Conservation (phyloP, 2,329 filamentous ascomycete species). For the Neopestalotiopsis rosae region DNA sequence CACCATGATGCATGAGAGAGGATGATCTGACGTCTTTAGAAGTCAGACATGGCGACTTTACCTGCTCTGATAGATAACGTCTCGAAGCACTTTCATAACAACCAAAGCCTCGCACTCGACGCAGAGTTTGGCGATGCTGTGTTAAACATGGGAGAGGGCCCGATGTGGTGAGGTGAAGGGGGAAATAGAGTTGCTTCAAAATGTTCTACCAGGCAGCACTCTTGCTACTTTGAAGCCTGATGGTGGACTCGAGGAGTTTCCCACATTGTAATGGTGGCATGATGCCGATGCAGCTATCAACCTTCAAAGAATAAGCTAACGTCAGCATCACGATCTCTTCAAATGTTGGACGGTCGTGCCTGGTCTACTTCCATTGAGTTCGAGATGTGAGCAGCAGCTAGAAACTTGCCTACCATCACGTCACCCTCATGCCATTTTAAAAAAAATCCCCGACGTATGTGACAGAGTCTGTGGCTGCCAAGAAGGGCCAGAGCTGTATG, state of each 20-base stretch:
- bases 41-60: not conserved
- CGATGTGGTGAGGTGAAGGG: not conserved
- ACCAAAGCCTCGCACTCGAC: not conserved
- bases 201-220: not conserved
- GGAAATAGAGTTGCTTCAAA: slow-evolving; percentile 3
- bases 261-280: not conserved
- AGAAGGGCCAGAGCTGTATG: not conserved
- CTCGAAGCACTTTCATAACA: not conserved
- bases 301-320: not conserved
- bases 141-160: not conserved
- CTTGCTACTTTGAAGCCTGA: not conserved
- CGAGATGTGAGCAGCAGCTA: not conserved
- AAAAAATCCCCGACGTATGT: not conserved
- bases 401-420: not conserved
- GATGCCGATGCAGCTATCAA: slow-evolving; percentile 7
- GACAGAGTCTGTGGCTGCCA: not conserved
- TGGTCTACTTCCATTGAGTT: not conserved
- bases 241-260: not conserved
- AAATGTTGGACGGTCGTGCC: not conserved
- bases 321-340: not conserved
- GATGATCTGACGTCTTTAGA: not conserved
- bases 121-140: not conserved
- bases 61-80: not conserved
- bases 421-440: not conserved
- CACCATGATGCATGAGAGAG: not conserved